Evolutionary conservation across 2,329 filamentous ascomycete genomes (phyloP), one percentile per base, ranked within the genome.

Genomic region (Aspergillus thermomutatus): DNA sequence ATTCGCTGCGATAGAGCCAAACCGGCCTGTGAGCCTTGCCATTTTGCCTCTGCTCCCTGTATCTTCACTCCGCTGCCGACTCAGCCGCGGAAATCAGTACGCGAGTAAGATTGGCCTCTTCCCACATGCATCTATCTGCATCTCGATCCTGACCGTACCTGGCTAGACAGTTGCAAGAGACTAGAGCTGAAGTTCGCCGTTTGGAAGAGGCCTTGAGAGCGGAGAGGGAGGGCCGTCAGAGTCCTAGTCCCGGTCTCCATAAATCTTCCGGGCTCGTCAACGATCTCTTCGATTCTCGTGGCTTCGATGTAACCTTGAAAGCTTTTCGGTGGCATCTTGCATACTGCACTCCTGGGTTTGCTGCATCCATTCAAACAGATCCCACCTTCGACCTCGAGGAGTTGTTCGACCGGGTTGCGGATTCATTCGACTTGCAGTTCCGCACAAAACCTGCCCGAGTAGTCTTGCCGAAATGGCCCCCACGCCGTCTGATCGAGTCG

Each of bases 21-120:
- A 23, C 67, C 67, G 10, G 63, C 66, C 17, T 69, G 67, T 26
- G 67, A 69, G 27, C 68, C 59, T 19, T 69, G 67, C 43, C 57
- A 56, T 47, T 49, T 66, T 28, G 66, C 63, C 8, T 58, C 59
- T 0, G 45, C 65, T 0, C 50, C 59, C 9, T 69, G 67, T 55
- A 57, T 56, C 6, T 69, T 69, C 25, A 64, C 62, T 6, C 57
- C 49, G 9, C 50, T 28, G 19, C 34, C 54, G 28, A 21, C 19
- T 19, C 58, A 58, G 21, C 55, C 57, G 10, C 61, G 64, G 26
- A 66, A 64, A 54, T 60, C 56, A 8, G 50, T 64, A 11, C 55
- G 62, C 31, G 55, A 67, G 67, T 69, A 59, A 57, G 67, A 23
- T 17, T 40, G 2, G 4, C 23, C 17, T 6, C 10, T 3, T 19